Percentiles rank a stretch among this genome's conserved stretches.
Evolutionary conservation across 164 flowering plant species (phyloP).

Genomic region (Vitis rotundifolia): DNA sequence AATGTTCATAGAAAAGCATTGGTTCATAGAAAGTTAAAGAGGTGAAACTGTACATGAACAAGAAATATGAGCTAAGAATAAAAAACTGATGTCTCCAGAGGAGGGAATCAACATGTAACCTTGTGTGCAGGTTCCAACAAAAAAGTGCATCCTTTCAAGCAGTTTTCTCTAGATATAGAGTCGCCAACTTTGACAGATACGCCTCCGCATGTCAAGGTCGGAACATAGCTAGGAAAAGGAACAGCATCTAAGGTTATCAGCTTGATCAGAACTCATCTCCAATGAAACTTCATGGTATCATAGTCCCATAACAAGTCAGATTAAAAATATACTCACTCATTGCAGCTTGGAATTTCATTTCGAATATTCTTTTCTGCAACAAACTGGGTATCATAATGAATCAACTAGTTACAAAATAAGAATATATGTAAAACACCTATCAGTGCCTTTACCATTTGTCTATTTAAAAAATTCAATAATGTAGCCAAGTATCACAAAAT

Average conservation of each 20-base stretch:
- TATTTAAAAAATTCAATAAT: no score
- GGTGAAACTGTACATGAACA: background rate
- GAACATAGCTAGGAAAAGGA: slow-evolving; percentile 44
- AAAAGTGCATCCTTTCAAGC: slow-evolving; percentile 68
- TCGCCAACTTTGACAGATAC: slow-evolving; percentile 53
- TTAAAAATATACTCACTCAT: slow-evolving; percentile 44
- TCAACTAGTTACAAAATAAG: slow-evolving; percentile 7
- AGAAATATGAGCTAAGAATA: background rate
- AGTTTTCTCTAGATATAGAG: slow-evolving; percentile 55
- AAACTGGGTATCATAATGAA: slow-evolving; percentile 37
- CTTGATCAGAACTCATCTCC: no score
- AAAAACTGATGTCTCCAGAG: slow-evolving; percentile 1
- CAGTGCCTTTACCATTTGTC: no score
- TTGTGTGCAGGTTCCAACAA: slow-evolving; percentile 47
- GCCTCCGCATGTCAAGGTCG: slow-evolving; percentile 59
- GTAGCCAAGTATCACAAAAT: no score
- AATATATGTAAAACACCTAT: no score
- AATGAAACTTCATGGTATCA: background rate
- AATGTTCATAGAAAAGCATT: no score
- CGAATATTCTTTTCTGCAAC: slow-evolving; percentile 56
- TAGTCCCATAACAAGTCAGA: background rate
- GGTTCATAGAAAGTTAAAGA: no score
- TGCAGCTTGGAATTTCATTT: slow-evolving; percentile 61
- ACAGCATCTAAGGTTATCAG: slow-evolving; percentile 2
- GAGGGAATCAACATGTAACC: slow-evolving; percentile 40